Evolutionary conservation across 1,284 basidiomycete species (phyloP).

Genomic region (Heterobasidion occidentale): DNA sequence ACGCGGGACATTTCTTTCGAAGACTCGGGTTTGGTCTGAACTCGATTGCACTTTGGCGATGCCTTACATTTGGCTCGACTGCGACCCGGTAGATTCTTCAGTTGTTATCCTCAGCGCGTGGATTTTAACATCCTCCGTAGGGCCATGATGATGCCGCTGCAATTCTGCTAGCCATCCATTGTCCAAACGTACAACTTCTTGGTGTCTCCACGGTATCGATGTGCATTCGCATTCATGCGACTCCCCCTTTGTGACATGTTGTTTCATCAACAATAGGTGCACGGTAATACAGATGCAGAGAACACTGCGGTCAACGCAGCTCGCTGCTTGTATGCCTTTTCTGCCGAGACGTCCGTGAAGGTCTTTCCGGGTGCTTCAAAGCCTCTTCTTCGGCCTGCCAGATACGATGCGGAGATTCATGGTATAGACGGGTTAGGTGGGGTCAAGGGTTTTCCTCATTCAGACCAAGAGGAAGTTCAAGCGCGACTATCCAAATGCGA

Average conservation of each 20-base stretch:
- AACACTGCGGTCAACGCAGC: constrained; percentile 68
- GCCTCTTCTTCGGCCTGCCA: constrained; percentile 43
- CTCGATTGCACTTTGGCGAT: background rate
- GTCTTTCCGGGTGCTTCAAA: constrained; percentile 63
- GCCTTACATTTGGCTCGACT: constrained; percentile 42
- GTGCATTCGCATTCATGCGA: background rate
- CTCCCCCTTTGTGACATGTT: background rate
- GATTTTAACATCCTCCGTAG: constrained; percentile 26
- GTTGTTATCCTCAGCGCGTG: background rate
- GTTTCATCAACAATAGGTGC: constrained; percentile 40
- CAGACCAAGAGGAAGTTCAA: constrained; percentile 37
- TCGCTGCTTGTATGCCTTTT: constrained; percentile 64
- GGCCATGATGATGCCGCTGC: constrained; percentile 84
- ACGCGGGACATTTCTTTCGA: too few species aligned
- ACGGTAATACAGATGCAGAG: constrained; percentile 64
- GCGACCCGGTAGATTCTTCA: constrained; percentile 38
- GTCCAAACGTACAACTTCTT: constrained; percentile 53
- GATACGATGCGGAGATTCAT: constrained; percentile 62
- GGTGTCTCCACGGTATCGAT: constrained; percentile 70
- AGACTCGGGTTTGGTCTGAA: too few species aligned
- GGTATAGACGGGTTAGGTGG: constrained; percentile 75
- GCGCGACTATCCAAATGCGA: constrained; percentile 37
- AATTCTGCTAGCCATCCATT: constrained; percentile 65
- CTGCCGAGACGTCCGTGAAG: constrained; percentile 43
- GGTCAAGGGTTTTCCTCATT: constrained; percentile 60